Conservation (phyloP, 768 basidiomycete genomes). For the Hericium alpestre region DNA sequence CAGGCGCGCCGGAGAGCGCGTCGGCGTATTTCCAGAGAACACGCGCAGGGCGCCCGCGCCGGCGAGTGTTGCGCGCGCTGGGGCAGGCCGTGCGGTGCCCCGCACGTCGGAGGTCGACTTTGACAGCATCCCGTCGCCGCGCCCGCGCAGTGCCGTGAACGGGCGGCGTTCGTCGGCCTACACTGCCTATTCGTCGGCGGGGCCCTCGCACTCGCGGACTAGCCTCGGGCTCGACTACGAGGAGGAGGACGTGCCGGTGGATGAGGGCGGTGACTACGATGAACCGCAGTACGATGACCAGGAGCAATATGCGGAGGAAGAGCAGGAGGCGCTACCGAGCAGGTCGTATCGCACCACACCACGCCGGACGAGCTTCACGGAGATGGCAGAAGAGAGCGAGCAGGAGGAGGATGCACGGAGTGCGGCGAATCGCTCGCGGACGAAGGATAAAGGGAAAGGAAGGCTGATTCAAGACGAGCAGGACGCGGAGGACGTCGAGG, state of each 20-base stretch:
- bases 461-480: conserved; percentile 19
- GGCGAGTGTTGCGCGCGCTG: conserved; percentile 21
- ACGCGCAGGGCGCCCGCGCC: conserved; percentile 18
- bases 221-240: conserved; percentile 10
- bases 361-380: background rate
- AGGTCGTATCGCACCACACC: background rate
- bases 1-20: conserved; percentile 20
- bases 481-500: conserved; percentile 24
- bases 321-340: background rate
- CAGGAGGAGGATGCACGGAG: background rate
- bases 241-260: conserved; percentile 10
- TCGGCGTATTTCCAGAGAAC: conserved; percentile 21
- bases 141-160: conserved; percentile 15
- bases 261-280: conserved; percentile 10
- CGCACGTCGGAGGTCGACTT: conserved; percentile 25
- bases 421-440: background rate
- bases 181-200: conserved; percentile 8
- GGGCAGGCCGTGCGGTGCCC: conserved; percentile 20
- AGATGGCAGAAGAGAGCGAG: background rate
- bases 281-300: conserved; percentile 1
- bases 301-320: conserved; percentile 22
- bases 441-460: conserved; percentile 29
- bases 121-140: conserved; percentile 25
- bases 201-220: conserved; percentile 16
- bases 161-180: conserved; percentile 14